A percentile compares a stretch with the other conserved stretches of the same genome.
Evolutionary conservation across 2,329 filamentous ascomycete genomes (phyloP).

Genomic region (Sphaerostilbella broomeana): DNA sequence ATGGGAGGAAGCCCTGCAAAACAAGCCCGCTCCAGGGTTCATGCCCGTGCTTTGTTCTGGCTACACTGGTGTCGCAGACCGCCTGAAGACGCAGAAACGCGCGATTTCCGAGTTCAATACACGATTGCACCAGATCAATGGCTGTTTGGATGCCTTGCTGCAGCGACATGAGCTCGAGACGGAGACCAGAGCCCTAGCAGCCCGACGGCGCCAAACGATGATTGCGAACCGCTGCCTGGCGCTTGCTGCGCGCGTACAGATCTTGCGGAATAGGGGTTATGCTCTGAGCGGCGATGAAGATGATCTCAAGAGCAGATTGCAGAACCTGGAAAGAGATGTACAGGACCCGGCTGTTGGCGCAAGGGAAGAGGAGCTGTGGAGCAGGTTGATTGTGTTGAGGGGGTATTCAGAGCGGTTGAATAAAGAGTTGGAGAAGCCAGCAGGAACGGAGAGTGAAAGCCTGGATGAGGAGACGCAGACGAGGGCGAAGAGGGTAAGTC

Average conservation of each 20-base stretch:
- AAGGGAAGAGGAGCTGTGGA: constrained; percentile 80
- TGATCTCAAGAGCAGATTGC: constrained; percentile 64
- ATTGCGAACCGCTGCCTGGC: constrained; percentile 67
- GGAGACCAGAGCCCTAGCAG: constrained; percentile 65
- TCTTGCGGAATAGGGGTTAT: constrained; percentile 74
- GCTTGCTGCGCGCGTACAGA: constrained; percentile 72
- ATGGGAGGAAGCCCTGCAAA: constrained; percentile 78
- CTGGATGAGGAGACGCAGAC: constrained; percentile 64
- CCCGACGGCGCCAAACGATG: constrained; percentile 63
- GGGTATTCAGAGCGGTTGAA: constrained; percentile 67
- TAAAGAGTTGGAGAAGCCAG: constrained; percentile 65
- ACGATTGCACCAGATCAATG: constrained; percentile 73
- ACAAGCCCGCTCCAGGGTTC: constrained; percentile 68
- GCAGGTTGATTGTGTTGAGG: constrained; percentile 66
- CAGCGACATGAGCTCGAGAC: constrained; percentile 71
- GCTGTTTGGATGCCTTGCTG: constrained; percentile 63
- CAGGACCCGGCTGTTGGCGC: constrained; percentile 70
- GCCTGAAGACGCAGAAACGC: constrained; percentile 64
- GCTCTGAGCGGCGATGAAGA: constrained; percentile 75
- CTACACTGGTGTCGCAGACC: constrained; percentile 63
- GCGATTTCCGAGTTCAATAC: constrained; percentile 64
- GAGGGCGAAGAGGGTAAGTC: constrained; percentile 65
- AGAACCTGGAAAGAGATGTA: constrained; percentile 60
- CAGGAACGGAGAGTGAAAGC: constrained; percentile 47
- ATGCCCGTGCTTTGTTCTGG: constrained; percentile 72